Conservation (phyloP, 2,329 filamentous ascomycete genomes). For the Metarhizium sp. region DNA sequence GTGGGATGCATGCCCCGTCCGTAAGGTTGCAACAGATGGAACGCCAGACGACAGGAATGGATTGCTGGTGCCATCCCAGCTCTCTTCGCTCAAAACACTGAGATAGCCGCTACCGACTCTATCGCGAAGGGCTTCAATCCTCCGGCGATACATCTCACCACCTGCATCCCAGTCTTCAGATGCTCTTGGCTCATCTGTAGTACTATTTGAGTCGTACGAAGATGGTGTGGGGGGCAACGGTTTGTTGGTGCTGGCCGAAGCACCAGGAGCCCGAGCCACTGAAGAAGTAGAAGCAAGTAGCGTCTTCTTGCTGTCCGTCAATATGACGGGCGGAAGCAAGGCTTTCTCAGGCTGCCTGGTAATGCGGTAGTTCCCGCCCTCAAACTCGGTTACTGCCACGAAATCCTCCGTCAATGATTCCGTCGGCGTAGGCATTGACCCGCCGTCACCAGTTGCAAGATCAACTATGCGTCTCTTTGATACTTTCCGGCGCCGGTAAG, state of each 20-base stretch:
- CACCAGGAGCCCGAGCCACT: not conserved
- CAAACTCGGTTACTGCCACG: slow-evolving; percentile 11
- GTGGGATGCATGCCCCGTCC: slow-evolving; percentile 20
- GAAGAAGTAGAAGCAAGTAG: not conserved
- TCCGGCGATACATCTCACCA: slow-evolving; percentile 75
- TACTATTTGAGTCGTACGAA: not conserved
- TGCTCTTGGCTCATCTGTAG: slow-evolving; percentile 17
- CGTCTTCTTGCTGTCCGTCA: slow-evolving; percentile 24
- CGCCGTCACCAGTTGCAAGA: slow-evolving; percentile 43
- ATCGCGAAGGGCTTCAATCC: slow-evolving; percentile 76
- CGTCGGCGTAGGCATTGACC: slow-evolving; percentile 16
- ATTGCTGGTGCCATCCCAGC: slow-evolving; percentile 39
- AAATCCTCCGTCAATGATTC: slow-evolving; percentile 13
- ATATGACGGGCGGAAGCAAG: slow-evolving; percentile 18
- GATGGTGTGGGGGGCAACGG: not conserved
- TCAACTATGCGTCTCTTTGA: slow-evolving; percentile 58
- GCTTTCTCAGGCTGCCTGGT: slow-evolving; percentile 32
- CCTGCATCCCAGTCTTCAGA: slow-evolving; percentile 54
- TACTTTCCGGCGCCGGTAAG: slow-evolving; percentile 50
- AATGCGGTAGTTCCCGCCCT: slow-evolving; percentile 33
- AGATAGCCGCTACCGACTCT: slow-evolving; percentile 85
- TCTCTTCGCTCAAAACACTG: slow-evolving; percentile 73
- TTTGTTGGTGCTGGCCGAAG: not conserved
- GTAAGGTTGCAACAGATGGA: slow-evolving; percentile 18
- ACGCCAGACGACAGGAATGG: slow-evolving; percentile 13